Base-by-base conservation (phyloP, 2,329 filamentous ascomycete genomes). In the Fusarium udum region DNA sequence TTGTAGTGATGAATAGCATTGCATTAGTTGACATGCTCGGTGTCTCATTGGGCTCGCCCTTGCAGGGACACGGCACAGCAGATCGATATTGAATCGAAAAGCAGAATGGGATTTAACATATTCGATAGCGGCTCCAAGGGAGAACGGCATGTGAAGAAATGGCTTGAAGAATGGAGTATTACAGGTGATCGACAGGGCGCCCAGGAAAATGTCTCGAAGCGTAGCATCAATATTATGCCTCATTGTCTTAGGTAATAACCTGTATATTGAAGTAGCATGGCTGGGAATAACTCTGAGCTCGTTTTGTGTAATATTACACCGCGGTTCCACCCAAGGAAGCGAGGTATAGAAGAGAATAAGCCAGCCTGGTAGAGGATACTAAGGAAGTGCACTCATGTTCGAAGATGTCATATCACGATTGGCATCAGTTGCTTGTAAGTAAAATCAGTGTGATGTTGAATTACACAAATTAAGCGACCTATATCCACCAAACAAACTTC, bases 301-400 rank as follows among this genome's bases (percentile, higher is more conserved):
- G 3, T 11, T 12, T 39, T 0, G 4, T 43, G n/a, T 18, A 18
- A 43, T 3, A 6, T 18, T n/a, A 0, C 4, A 18, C 2, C 15
- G 0, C 15, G 6, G 16, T 12, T 24, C 4, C n/a, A 26, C 15
- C 18, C 16, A 26, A 1, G 6, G 3, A 26, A 16, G 15, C 9
- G 2, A 14, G 18, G 18, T 18, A 14, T 11, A 13, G 12, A 37
- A 37, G 49, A 28, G 22, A 13, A 22, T 22, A n/a, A 32, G 20
- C 14, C 10, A 6, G 7, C 3, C 16, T 10, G 5, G 5, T 7
- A 24, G 13, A 34, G 9, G 16, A 28, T 39, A 28, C 3, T 6
- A 39, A 16, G 4, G 13, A 7, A 26, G 18, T 31, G 7, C 9
- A n/a, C 6, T 9, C 6, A 55, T 9, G 12, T 39, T 55, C 2